Conservation (phyloP, 306 rosid species). For the Cucurbita argyrosperma region DNA sequence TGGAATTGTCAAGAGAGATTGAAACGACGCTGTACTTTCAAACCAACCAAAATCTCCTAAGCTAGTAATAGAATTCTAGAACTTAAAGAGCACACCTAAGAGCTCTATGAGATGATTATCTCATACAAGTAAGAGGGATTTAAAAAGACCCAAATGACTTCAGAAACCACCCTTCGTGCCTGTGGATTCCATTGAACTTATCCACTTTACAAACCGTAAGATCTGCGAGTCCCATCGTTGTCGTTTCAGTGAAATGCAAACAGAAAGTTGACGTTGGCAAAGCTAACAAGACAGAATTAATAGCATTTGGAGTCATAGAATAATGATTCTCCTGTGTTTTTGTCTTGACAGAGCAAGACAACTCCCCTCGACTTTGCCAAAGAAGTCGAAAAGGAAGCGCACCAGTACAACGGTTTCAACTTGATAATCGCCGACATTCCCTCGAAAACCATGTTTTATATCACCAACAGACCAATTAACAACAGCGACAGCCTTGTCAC, state of each 20-base stretch:
- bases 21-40: not conserved
- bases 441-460: conserved; percentile 48
- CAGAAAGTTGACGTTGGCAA: not conserved
- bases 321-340: not conserved
- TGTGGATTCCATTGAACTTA: not conserved
- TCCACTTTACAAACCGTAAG: not conserved
- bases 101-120: not conserved
- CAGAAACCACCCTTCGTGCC: not conserved
- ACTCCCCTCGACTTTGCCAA: conserved; percentile 47
- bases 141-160: not conserved
- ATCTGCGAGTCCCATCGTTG: not conserved
- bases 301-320: not conserved
- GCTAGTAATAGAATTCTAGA: not conserved
- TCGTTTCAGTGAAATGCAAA: not conserved
- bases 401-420: conserved; percentile 64
- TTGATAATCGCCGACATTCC: conserved; percentile 48
- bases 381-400: conserved; percentile 39
- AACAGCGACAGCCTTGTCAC: conserved; percentile 15
- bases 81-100: not conserved
- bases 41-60: not conserved
- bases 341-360: conserved; percentile 40
- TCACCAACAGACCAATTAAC: conserved; percentile 47
- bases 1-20: not conserved
- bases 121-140: not conserved
- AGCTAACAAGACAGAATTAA: not conserved